Evolutionary conservation across 495 filamentous ascomycete species (phyloP).

Genomic region (Neurospora hispaniola): DNA sequence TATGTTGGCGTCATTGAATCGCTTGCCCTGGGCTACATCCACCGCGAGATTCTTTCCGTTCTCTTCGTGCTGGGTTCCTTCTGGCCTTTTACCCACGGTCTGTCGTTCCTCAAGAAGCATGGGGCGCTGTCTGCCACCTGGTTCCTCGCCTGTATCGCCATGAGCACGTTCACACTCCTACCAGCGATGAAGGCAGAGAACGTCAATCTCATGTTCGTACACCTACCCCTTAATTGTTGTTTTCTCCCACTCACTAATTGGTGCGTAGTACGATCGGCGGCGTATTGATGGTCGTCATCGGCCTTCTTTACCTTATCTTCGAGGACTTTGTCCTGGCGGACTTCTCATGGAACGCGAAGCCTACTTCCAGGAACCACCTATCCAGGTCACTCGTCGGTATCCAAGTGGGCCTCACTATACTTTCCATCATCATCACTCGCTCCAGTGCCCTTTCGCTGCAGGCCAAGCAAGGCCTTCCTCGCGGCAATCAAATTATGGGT

Average conservation of each 20-base stretch:
- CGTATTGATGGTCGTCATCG: conserved; percentile 65
- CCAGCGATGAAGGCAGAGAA: conserved; percentile 79
- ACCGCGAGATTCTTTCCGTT: conserved; percentile 75
- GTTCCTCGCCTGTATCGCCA: conserved; percentile 63
- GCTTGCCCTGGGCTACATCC: conserved; percentile 73
- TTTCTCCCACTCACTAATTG: conserved; percentile 18
- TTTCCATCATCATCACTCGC: conserved; percentile 77
- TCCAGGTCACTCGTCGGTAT: conserved; percentile 35
- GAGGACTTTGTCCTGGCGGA: conserved; percentile 58
- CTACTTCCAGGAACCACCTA: conserved; percentile 18
- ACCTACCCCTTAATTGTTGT: neutral
- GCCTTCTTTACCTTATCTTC: conserved; percentile 70
- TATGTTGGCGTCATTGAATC: conserved; percentile 72
- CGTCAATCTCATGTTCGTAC: conserved; percentile 61
- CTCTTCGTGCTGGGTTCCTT: conserved; percentile 65
- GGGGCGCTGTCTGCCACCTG: conserved; percentile 55
- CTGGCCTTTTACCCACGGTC: conserved; percentile 71
- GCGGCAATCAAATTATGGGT: conserved; percentile 79
- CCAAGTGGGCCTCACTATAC: conserved; percentile 65
- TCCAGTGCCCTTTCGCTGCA: conserved; percentile 75
- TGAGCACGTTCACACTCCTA: conserved; percentile 87
- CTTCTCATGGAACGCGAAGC: conserved; percentile 20
- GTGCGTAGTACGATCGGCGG: conserved; percentile 59
- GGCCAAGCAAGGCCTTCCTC: conserved; percentile 75
- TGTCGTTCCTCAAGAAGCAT: conserved; percentile 58